A percentile compares a stretch with the other conserved stretches of the same genome.
Evolutionary conservation across 371 early-diverging fungal genomes (phyloP).

Genomic region (Batkoa obscura): DNA sequence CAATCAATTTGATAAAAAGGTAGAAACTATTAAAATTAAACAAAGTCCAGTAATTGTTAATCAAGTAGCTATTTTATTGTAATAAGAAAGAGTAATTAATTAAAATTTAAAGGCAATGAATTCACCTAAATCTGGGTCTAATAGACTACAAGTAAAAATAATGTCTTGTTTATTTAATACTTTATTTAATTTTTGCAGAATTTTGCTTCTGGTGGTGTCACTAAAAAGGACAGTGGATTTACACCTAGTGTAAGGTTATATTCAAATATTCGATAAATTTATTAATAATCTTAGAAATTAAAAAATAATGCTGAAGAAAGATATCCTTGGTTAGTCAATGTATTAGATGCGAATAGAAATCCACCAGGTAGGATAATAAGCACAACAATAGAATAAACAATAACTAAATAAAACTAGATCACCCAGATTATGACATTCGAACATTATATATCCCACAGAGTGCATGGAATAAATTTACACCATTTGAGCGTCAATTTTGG

Average conservation of each 20-base stretch:
- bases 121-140: neutral
- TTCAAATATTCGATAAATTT: neutral
- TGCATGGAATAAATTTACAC: constrained; percentile 74
- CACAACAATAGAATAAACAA: neutral
- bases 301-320: constrained; percentile 50
- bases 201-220: neutral
- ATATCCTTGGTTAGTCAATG: constrained; percentile 69
- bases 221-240: neutral
- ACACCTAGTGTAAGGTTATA: neutral
- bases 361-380: no score
- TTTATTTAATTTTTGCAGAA: neutral
- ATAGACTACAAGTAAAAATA: neutral
- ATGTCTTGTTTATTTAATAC: no score
- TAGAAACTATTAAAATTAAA: neutral
- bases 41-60: neutral
- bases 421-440: constrained; percentile 84
- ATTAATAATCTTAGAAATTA: neutral
- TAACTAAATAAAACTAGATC: constrained; percentile 15
- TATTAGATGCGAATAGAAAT: constrained; percentile 58
- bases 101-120: neutral
- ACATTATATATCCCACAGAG: constrained; percentile 74
- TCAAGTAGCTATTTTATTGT: neutral
- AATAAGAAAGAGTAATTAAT: neutral
- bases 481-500: constrained; percentile 99
- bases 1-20: neutral